These are phyloP conservation scores for Podospora appendiculata DNA, from an alignment of 495 filamentous ascomycete genomes.

Conservation along the genomic window DNA sequence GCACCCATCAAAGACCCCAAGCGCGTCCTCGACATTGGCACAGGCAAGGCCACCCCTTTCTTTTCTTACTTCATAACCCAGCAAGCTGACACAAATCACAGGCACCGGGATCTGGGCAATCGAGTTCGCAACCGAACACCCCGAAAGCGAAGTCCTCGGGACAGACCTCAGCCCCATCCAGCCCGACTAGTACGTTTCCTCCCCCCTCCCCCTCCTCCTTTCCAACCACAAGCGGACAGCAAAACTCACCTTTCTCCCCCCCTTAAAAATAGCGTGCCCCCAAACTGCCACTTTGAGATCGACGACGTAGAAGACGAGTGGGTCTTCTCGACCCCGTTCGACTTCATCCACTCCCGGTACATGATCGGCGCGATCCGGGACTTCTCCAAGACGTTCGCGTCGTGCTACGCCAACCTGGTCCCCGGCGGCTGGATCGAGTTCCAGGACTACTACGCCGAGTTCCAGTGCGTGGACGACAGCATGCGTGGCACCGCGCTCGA, in stretches of 20 bases:
- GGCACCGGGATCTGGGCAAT: neutral
- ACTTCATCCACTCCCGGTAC: constrained; percentile 32
- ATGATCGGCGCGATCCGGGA: constrained; percentile 37
- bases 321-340: constrained; percentile 20
- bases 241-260: no score
- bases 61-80: no score
- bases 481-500: constrained; percentile 23
- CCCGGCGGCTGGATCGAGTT: constrained; percentile 50
- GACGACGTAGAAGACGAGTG: constrained; percentile 27
- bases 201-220: no score
- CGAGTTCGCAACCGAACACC: neutral
- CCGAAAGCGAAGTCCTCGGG: constrained; percentile 20
- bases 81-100: no score
- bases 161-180: constrained; percentile 39
- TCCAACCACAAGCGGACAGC: no score
- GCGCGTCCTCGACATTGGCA: constrained; percentile 17
- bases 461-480: constrained; percentile 23
- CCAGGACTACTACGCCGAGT: constrained; percentile 42
- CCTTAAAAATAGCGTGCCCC: constrained; percentile 5
- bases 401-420: constrained; percentile 31
- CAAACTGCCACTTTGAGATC: constrained; percentile 29
- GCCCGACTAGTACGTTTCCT: constrained; percentile 24
- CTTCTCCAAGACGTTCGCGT: constrained; percentile 24
- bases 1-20: neutral
- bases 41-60: no score